Evolutionary conservation across 805 yeast genomes (phyloP).

Genomic region (Ogataea paraovalis): DNA sequence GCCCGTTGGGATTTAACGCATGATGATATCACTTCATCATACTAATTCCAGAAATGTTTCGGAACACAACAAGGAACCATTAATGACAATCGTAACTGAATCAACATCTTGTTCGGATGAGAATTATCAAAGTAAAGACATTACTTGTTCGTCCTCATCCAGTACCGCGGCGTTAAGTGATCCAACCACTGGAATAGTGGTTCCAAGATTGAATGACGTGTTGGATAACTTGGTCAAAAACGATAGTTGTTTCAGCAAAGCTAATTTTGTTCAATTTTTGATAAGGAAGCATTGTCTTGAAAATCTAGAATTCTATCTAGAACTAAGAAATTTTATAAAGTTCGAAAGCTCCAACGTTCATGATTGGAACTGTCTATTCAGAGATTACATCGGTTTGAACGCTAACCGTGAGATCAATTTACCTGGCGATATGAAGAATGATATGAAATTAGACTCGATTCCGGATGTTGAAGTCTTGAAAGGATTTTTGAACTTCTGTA

Average conservation of each 20-base stretch:
- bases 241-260: slow-evolving; percentile 20
- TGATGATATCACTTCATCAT: neutral
- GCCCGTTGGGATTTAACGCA: too few species aligned
- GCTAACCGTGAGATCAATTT: slow-evolving; percentile 31
- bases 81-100: neutral
- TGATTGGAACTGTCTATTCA: slow-evolving; percentile 27
- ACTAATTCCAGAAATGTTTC: neutral
- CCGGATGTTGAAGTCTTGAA: slow-evolving; percentile 19
- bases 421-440: slow-evolving; percentile 25
- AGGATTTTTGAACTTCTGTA: slow-evolving; percentile 19
- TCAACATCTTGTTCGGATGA: neutral
- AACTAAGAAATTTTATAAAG: slow-evolving; percentile 19
- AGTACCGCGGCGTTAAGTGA: neutral
- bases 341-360: slow-evolving; percentile 10
- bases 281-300: slow-evolving; percentile 32
- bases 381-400: slow-evolving; percentile 25
- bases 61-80: neutral
- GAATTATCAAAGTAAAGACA: neutral
- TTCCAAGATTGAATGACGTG: slow-evolving; percentile 28
- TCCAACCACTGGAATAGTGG: neutral
- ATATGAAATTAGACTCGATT: slow-evolving; percentile 11
- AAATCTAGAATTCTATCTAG: slow-evolving; percentile 32
- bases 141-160: neutral
- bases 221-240: slow-evolving; percentile 11
- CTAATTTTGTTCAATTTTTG: slow-evolving; percentile 27